Percentiles rank a stretch among this genome's conserved stretches.
These are phyloP conservation scores for Cercospora sojina DNA, from an alignment of 2,329 filamentous ascomycete species.

Conservation along the genomic window DNA sequence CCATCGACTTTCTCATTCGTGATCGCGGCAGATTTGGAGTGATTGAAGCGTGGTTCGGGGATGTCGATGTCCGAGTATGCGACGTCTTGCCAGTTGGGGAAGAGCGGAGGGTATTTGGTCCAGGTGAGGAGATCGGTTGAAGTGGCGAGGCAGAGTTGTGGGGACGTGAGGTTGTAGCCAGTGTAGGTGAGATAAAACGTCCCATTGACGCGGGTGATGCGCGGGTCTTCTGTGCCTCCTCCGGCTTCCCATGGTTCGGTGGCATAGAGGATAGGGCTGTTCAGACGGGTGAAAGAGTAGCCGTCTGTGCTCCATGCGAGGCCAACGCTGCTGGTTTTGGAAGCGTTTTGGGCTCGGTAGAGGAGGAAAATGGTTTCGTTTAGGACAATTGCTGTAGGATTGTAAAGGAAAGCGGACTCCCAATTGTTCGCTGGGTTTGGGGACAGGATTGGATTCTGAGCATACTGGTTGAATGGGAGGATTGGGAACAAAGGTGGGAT, in stretches of 20 bases:
- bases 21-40: constrained; percentile 35
- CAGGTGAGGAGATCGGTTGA: constrained; percentile 41
- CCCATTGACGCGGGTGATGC: constrained; percentile 40
- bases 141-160: constrained; percentile 41
- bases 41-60: constrained; percentile 21
- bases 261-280: constrained; percentile 36
- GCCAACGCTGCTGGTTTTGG: constrained; percentile 38
- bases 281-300: constrained; percentile 38
- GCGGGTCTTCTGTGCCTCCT: constrained; percentile 41
- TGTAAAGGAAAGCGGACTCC: constrained; percentile 36
- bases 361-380: constrained; percentile 38
- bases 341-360: constrained; percentile 41
- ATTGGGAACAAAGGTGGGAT: constrained; percentile 34
- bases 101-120: constrained; percentile 37
- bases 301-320: constrained; percentile 42
- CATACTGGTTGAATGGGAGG: constrained; percentile 32
- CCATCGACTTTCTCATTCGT: constrained; percentile 36
- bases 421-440: constrained; percentile 29
- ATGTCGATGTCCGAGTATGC: constrained; percentile 27
- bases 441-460: constrained; percentile 29
- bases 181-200: constrained; percentile 44
- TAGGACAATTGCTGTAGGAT: constrained; percentile 35
- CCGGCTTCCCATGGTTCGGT: constrained; percentile 38
- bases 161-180: constrained; percentile 35
- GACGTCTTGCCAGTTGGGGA: constrained; percentile 33